Percentiles rank a stretch among this genome's conserved stretches.
Conservation (phyloP, 1,284 basidiomycete genomes). For the Puccinia novopanici region DNA sequence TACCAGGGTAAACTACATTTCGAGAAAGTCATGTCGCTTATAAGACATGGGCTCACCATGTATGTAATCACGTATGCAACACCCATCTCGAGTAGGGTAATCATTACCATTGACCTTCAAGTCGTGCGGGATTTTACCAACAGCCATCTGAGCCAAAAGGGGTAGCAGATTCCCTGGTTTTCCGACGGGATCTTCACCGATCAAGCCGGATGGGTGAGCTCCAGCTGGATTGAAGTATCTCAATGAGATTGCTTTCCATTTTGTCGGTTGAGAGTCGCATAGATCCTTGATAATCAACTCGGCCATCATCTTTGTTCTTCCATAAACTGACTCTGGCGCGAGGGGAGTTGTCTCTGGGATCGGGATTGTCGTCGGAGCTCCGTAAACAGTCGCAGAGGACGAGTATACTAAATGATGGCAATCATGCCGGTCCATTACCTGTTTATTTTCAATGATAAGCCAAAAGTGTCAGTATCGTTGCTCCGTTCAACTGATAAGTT, state of each 20-base stretch:
- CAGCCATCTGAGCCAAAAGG: constrained; percentile 89
- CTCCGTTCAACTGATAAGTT: neutral
- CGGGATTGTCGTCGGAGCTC: constrained; percentile 85
- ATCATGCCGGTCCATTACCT: constrained; percentile 80
- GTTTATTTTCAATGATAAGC: constrained; percentile 55
- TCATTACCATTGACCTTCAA: constrained; percentile 96
- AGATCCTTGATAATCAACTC: constrained; percentile 89
- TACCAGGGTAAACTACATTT: neutral
- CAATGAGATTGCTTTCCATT: constrained; percentile 78
- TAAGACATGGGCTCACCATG: constrained; percentile 63
- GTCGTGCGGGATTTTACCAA: constrained; percentile 79
- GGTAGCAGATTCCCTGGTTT: constrained; percentile 94
- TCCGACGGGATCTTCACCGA: constrained; percentile 94
- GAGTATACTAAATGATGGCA: constrained; percentile 90
- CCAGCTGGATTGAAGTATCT: constrained; percentile 92
- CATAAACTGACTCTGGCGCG: constrained; percentile 88
- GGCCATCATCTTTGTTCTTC: constrained; percentile 90
- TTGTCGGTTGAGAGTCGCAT: constrained; percentile 72
- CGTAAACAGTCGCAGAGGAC: constrained; percentile 98
- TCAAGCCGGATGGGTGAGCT: constrained; percentile 89
- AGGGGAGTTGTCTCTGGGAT: constrained; percentile 91
- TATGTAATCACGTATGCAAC: constrained; percentile 95
- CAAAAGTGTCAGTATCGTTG: constrained; percentile 51
- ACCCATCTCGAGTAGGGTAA: constrained; percentile 94
- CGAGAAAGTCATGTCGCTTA: neutral